phyloP scores from a whole-genome alignment of 2,329 filamentous ascomycete genomes.

The Aphanocladium album region DNA sequence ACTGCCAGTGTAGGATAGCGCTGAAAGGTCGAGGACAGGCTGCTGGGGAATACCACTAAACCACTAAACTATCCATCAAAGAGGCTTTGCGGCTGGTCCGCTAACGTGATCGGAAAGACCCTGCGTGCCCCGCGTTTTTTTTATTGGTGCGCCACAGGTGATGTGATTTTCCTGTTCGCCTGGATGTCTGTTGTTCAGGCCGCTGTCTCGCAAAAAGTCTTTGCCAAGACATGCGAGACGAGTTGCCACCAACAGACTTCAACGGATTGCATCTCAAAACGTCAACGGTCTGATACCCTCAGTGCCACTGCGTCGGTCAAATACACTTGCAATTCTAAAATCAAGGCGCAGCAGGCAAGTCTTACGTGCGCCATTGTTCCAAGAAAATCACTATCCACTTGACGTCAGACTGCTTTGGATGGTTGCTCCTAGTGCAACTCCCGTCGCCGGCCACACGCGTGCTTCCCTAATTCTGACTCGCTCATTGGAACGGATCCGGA shows the following conservation, averaged over 20 bases:
- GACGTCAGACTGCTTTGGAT: conserved; percentile 6
- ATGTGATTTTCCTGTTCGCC: background rate
- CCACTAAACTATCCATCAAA: background rate
- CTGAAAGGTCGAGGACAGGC: background rate
- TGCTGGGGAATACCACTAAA: background rate
- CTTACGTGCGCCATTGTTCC: conserved; percentile 1
- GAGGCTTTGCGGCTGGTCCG: conserved; percentile 4
- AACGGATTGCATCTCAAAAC: background rate
- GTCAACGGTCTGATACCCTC: background rate
- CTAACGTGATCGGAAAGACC: conserved; percentile 11
- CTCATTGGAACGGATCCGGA: background rate
- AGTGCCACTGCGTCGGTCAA: background rate
- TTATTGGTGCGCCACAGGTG: background rate
- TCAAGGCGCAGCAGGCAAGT: background rate
- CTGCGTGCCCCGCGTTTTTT: conserved; percentile 9
- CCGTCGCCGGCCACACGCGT: background rate
- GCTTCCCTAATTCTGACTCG: conserved; percentile 5
- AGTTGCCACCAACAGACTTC: background rate
- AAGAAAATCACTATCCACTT: conserved; percentile 9
- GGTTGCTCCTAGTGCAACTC: background rate
- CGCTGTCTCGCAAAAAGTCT: background rate
- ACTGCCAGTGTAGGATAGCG: background rate
- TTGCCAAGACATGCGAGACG: background rate
- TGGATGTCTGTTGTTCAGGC: background rate
- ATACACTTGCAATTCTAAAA: background rate